Conservation (phyloP, 345 rosid species). For the Brassica incana region DNA sequence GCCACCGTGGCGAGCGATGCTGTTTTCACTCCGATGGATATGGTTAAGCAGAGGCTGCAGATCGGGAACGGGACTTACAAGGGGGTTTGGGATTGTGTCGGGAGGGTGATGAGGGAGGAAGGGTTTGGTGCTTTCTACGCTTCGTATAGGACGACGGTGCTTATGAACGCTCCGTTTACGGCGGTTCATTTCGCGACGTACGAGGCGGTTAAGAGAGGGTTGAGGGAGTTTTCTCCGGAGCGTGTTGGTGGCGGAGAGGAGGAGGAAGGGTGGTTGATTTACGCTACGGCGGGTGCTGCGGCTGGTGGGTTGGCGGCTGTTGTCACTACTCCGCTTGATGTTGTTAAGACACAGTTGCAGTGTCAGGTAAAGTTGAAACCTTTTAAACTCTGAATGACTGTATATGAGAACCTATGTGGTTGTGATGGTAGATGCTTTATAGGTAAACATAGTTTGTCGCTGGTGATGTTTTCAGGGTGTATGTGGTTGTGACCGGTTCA, state of each 20-base stretch:
- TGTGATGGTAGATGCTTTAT: too few relatives aligned
- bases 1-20: slow-evolving; percentile 95
- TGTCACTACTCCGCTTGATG: slow-evolving; percentile 45
- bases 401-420: neutral
- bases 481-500: slow-evolving; percentile 93
- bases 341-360: slow-evolving; percentile 72
- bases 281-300: slow-evolving; percentile 97
- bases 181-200: slow-evolving; percentile 88
- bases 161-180: slow-evolving; percentile 96
- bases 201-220: slow-evolving; percentile 80
- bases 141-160: slow-evolving; percentile 87
- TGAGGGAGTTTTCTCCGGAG: slow-evolving; percentile 76
- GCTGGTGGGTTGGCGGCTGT: slow-evolving; percentile 75
- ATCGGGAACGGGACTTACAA: slow-evolving; percentile 61
- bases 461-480: slow-evolving; percentile 65
- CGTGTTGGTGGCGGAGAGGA: slow-evolving; percentile 49
- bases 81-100: slow-evolving; percentile 81
- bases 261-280: slow-evolving; percentile 61
- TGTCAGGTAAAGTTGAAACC: slow-evolving; percentile 69
- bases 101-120: slow-evolving; percentile 74
- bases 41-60: slow-evolving; percentile 97
- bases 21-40: slow-evolving; percentile 94
- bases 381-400: neutral
- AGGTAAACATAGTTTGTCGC: neutral
- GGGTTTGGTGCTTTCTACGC: slow-evolving; percentile 87